These are phyloP conservation scores for Spiromastix sp. DNA, from an alignment of 2,329 filamentous ascomycete genomes.

Conservation along the genomic window DNA sequence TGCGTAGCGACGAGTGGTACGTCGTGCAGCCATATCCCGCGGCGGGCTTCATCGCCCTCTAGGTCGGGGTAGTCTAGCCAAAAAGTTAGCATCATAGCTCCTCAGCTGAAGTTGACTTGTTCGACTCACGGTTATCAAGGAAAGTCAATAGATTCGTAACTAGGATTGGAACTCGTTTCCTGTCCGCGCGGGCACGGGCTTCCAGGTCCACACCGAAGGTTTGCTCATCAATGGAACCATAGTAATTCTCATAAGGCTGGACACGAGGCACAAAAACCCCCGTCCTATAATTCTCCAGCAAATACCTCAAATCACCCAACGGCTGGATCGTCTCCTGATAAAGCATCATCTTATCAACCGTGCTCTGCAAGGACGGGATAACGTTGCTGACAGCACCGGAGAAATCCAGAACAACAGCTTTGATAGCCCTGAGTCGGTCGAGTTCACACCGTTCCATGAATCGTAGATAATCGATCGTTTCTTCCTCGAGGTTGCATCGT, in stretches of 20 bases:
- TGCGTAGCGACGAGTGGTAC: slow-evolving; percentile 79
- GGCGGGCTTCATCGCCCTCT: slow-evolving; percentile 86
- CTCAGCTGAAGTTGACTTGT: slow-evolving; percentile 1
- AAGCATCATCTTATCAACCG: slow-evolving; percentile 97
- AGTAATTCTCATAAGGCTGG: slow-evolving; percentile 95
- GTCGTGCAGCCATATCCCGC: slow-evolving; percentile 89
- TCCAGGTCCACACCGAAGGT: slow-evolving; percentile 98
- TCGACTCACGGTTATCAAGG: slow-evolving; percentile 62
- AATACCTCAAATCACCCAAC: slow-evolving; percentile 75
- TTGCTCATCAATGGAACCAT: slow-evolving; percentile 95
- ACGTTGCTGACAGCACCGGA: slow-evolving; percentile 96
- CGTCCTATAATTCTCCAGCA: slow-evolving; percentile 94
- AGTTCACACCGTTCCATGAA: slow-evolving; percentile 97
- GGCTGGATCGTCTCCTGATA: slow-evolving; percentile 99
- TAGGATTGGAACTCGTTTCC: slow-evolving; percentile 87
- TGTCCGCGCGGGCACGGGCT: slow-evolving; percentile 80
- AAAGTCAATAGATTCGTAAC: slow-evolving; percentile 91
- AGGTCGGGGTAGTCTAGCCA: slow-evolving; percentile 84
- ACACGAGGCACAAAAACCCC: slow-evolving; percentile 86
- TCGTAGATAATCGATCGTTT: slow-evolving; percentile 81
- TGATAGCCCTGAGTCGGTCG: slow-evolving; percentile 93
- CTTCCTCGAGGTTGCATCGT: slow-evolving; percentile 89
- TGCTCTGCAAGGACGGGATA: slow-evolving; percentile 88
- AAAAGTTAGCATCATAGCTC: slow-evolving; percentile 8
- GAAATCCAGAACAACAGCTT: slow-evolving; percentile 95